These are phyloP conservation scores for Sphaceloma murrayae DNA, from an alignment of 2,329 filamentous ascomycete species.

Conservation along the genomic window DNA sequence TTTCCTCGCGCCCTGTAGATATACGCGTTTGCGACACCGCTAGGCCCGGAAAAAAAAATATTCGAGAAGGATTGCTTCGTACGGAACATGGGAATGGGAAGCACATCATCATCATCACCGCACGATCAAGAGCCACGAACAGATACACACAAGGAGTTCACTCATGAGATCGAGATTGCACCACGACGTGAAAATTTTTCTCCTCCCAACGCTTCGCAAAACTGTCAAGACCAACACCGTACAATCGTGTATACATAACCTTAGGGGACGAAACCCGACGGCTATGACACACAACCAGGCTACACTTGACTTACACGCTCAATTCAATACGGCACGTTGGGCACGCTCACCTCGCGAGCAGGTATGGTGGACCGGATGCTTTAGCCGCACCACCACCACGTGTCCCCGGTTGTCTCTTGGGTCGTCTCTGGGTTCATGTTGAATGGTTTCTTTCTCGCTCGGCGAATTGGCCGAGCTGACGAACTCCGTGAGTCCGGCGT, in stretches of 20 bases:
- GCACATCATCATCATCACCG: conserved; percentile 13
- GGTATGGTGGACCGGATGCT: conserved; percentile 6
- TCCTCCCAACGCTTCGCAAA: conserved; percentile 6
- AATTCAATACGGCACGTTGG: not conserved
- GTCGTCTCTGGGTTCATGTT: not conserved
- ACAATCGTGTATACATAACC: conserved; percentile 4
- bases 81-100: not conserved
- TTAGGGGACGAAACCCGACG: conserved; percentile 11
- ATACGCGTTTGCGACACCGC: not conserved
- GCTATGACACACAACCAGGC: conserved; percentile 12
- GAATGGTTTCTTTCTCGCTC: not conserved
- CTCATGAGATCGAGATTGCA: conserved; percentile 8
- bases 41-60: not conserved
- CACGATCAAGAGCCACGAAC: conserved; percentile 7
- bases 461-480: not conserved
- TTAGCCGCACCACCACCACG: conserved; percentile 5
- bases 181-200: conserved; percentile 10
- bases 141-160: not conserved
- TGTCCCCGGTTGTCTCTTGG: conserved; percentile 1
- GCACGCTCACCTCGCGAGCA: conserved; percentile 1
- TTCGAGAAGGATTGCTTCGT: not conserved
- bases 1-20: conserved; percentile 6
- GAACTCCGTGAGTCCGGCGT: not conserved
- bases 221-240: conserved; percentile 8
- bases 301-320: conserved; percentile 10